Percentiles rank a stretch among this genome's conserved stretches.
Evolutionary conservation across 2,329 filamentous ascomycete species (phyloP).

Genomic region (Coleophoma cylindrospora): DNA sequence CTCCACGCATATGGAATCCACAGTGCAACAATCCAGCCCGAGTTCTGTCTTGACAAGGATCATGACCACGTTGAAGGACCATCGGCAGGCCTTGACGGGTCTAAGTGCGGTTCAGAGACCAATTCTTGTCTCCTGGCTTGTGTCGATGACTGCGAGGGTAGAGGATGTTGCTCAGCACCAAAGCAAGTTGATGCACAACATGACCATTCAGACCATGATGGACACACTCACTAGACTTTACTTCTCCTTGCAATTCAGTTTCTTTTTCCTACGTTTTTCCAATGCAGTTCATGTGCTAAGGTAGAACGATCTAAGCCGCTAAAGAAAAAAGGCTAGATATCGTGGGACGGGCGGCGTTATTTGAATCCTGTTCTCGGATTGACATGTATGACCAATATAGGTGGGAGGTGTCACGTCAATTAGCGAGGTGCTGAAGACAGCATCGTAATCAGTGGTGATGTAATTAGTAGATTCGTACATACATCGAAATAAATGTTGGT

Average conservation of each 20-base stretch:
- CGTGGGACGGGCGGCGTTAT: no score
- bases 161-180: conserved; percentile 22
- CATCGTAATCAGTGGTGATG: no score
- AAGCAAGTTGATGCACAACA: conserved; percentile 15
- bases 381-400: no score
- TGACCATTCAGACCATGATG: conserved; percentile 22
- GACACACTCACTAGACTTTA: conserved; percentile 22
- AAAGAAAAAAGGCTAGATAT: no score
- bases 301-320: no score
- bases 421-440: no score
- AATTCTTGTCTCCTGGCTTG: conserved; percentile 27
- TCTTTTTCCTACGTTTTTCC: no score
- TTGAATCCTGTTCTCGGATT: no score
- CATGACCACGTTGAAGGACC: conserved; percentile 19
- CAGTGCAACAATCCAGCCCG: conserved; percentile 94
- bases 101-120: conserved; percentile 17
- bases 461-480: no score
- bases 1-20: conserved; percentile 96
- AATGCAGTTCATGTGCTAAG: no score
- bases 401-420: no score
- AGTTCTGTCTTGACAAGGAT: conserved; percentile 59
- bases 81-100: conserved; percentile 17
- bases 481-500: no score
- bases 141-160: conserved; percentile 27
- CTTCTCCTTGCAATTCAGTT: conserved; percentile 1